Percentiles rank a stretch among this genome's conserved stretches.
Conservation (phyloP, 2,329 filamentous ascomycete genomes). For the Diatrype stigma region DNA sequence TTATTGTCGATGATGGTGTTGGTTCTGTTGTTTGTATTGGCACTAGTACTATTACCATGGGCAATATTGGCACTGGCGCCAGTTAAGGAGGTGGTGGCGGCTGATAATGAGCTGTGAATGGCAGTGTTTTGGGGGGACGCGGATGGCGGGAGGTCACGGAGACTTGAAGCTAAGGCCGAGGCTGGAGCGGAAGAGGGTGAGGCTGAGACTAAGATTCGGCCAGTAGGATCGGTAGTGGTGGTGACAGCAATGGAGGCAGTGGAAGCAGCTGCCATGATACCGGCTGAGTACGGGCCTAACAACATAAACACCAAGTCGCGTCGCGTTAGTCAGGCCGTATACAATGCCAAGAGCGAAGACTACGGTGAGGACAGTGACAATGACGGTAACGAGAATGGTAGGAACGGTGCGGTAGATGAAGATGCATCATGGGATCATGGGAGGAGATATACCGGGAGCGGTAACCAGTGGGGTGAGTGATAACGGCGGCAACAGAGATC, state of each 20-base stretch:
- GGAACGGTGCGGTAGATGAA: not conserved
- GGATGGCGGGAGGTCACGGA: not conserved
- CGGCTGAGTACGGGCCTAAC: not conserved
- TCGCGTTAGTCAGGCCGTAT: not conserved
- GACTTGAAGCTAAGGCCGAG: not conserved
- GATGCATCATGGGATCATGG: not conserved
- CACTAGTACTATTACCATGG: not conserved
- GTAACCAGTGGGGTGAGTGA: too few relatives aligned
- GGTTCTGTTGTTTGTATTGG: not conserved
- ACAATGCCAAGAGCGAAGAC: not conserved
- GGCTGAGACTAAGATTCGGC: not conserved
- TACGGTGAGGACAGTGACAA: not conserved
- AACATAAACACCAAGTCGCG: not conserved
- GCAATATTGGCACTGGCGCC: not conserved
- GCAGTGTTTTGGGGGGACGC: not conserved
- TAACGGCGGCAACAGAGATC: not conserved
- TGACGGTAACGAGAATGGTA: not conserved
- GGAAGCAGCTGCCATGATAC: not conserved
- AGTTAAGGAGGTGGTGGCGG: not conserved
- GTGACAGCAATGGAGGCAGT: not conserved
- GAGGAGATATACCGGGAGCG: too few relatives aligned
- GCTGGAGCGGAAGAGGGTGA: not conserved
- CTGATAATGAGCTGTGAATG: too few relatives aligned
- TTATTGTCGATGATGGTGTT: conserved; percentile 1
- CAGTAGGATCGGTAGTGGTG: not conserved